These are phyloP conservation scores for Cucurbita pepo DNA, from an alignment of 306 rosid species.

Conservation along the genomic window DNA sequence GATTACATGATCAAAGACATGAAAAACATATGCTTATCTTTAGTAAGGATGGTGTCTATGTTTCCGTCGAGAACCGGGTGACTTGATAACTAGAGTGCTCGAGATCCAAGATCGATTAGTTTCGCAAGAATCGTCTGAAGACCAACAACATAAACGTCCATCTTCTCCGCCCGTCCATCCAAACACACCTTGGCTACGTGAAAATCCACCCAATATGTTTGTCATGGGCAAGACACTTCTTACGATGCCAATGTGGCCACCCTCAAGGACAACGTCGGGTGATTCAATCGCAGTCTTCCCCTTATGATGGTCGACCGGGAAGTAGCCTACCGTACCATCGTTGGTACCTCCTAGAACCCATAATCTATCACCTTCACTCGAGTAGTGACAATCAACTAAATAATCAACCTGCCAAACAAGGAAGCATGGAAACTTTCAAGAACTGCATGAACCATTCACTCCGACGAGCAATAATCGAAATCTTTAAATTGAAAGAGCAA, in stretches of 20 bases:
- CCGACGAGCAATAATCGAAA: neutral
- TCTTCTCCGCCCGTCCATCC: conserved; percentile 99
- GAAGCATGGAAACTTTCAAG: neutral
- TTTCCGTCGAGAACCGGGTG: conserved; percentile 36
- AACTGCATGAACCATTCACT: neutral
- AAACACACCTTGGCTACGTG: conserved; percentile 39
- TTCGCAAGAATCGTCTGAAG: conserved; percentile 38
- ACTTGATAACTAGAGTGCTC: conserved; percentile 33
- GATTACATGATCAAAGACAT: neutral
- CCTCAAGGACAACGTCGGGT: conserved; percentile 74
- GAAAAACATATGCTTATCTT: neutral
- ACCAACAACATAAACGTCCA: conserved; percentile 86
- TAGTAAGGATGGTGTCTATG: conserved; percentile 63
- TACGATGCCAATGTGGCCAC: conserved; percentile 59
- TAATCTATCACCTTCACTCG: conserved; percentile 41
- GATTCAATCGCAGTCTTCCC: conserved; percentile 39
- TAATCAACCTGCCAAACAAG: conserved; percentile 57
- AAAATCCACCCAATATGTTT: conserved; percentile 14
- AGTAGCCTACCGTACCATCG: conserved; percentile 63
- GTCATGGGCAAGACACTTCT: conserved; percentile 60
- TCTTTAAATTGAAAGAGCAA: neutral
- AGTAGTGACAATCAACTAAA: conserved; percentile 76
- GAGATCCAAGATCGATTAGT: conserved; percentile 64
- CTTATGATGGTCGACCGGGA: conserved; percentile 36
- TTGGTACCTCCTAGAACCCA: conserved; percentile 80